Evolutionary conservation across 2,329 filamentous ascomycete genomes (phyloP).

Genomic region (Sphaerulina musiva): DNA sequence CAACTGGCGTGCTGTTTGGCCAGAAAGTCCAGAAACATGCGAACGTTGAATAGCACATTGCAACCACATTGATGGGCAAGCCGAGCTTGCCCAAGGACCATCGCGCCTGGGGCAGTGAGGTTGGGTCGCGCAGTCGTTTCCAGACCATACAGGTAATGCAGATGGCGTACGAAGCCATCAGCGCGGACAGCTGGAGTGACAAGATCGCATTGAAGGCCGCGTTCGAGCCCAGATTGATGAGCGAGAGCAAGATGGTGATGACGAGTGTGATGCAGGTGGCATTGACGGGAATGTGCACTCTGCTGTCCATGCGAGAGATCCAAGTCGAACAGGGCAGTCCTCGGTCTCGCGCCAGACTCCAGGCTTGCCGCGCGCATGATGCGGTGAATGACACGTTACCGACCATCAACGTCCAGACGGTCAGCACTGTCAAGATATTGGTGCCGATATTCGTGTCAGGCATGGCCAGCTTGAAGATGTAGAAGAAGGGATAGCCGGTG

Average conservation of each 20-base stretch:
- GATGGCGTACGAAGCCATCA: constrained; percentile 23
- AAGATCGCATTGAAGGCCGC: constrained; percentile 21
- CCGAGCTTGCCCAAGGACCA: constrained; percentile 22
- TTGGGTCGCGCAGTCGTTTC: constrained; percentile 16
- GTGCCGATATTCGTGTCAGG: constrained; percentile 17
- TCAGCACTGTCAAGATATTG: constrained; percentile 16
- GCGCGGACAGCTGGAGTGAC: constrained; percentile 16
- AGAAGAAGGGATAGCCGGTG: constrained; percentile 19
- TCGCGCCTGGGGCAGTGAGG: constrained; percentile 19
- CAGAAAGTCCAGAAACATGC: constrained; percentile 22
- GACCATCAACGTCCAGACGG: constrained; percentile 14
- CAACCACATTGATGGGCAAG: constrained; percentile 15
- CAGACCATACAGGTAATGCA: constrained; percentile 21
- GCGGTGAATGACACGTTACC: constrained; percentile 21
- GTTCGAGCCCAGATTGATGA: constrained; percentile 22
- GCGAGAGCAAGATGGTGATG: constrained; percentile 14
- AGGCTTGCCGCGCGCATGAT: constrained; percentile 20
- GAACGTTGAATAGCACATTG: constrained; percentile 15
- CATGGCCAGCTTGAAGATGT: constrained; percentile 19
- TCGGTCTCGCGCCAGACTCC: constrained; percentile 18
- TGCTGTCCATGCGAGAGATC: constrained; percentile 18
- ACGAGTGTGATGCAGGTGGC: constrained; percentile 16
- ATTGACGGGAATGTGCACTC: constrained; percentile 18
- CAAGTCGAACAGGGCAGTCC: constrained; percentile 17
- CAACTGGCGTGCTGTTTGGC: constrained; percentile 16